These are phyloP conservation scores for Primulina tabacum DNA, from an alignment of 257 asterid species.

Conservation along the genomic window DNA sequence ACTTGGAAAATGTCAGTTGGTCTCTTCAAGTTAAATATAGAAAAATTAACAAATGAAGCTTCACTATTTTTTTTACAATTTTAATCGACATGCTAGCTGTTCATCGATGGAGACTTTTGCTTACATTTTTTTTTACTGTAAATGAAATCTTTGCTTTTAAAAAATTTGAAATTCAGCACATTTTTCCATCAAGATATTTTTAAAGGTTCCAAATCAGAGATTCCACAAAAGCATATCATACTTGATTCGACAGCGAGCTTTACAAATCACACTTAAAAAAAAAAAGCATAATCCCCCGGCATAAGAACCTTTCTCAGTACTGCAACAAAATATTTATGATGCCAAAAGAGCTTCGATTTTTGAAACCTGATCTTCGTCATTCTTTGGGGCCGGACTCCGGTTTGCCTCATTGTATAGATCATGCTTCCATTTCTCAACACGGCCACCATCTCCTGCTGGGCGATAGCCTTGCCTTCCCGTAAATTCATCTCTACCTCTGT, in stretches of 20 bases:
- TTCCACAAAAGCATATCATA: background rate
- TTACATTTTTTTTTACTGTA: too few relatives aligned
- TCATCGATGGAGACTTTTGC: too few relatives aligned
- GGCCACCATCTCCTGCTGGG: conserved; percentile 36
- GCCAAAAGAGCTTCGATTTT: conserved; percentile 79
- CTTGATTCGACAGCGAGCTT: background rate
- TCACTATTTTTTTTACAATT: too few relatives aligned
- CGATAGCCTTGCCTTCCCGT: conserved; percentile 41
- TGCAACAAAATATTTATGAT: conserved; percentile 29
- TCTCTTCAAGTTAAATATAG: too few relatives aligned
- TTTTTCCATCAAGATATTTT: background rate
- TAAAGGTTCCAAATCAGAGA: background rate
- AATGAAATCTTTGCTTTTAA: too few relatives aligned
- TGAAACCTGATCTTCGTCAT: conserved; percentile 80
- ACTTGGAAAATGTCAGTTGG: too few relatives aligned
- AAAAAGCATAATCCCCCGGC: background rate
- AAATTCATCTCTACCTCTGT: conserved; percentile 52
- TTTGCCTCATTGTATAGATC: conserved; percentile 75
- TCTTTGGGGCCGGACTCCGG: conserved; percentile 71
- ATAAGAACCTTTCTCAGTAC: background rate
- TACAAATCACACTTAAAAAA: background rate
- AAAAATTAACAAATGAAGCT: too few relatives aligned
- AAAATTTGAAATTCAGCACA: background rate
- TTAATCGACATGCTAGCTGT: too few relatives aligned
- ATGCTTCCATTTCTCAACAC: conserved; percentile 87